phyloP scores from a whole-genome alignment of 352 stramenopile genomes.

The Globisporangium uncinulatum region DNA sequence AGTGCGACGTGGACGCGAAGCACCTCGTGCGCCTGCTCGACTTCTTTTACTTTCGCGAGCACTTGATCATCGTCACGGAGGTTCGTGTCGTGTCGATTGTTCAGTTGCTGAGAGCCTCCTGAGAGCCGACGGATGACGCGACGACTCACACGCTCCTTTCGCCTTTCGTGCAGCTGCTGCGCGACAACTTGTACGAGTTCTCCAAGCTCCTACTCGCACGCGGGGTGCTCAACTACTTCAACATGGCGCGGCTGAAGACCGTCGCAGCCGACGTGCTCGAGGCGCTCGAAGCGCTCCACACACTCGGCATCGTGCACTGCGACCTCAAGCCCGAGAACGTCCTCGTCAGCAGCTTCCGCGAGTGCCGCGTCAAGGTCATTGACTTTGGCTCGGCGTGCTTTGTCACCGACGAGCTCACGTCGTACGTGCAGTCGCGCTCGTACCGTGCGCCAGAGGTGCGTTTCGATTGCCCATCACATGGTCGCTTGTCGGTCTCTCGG shows the following conservation, averaged over 20 bases:
- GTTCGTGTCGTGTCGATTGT: slow-evolving; percentile 28
- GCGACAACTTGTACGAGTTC: slow-evolving; percentile 98
- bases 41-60: slow-evolving; percentile 93
- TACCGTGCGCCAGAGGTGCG: slow-evolving; percentile 95
- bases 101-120: not conserved
- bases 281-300: slow-evolving; percentile 80
- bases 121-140: not conserved
- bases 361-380: slow-evolving; percentile 95
- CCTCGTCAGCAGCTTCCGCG: slow-evolving; percentile 79
- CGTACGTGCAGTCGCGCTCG: slow-evolving; percentile 97
- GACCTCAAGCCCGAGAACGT: slow-evolving; percentile 99
- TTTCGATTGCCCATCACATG: too few relatives aligned
- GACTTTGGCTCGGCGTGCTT: slow-evolving; percentile 98
- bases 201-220: slow-evolving; percentile 76
- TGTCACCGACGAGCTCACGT: slow-evolving; percentile 92
- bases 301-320: slow-evolving; percentile 95
- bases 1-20: slow-evolving; percentile 87
- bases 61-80: slow-evolving; percentile 97
- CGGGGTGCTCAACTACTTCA: slow-evolving; percentile 93
- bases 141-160: too few relatives aligned
- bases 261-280: slow-evolving; percentile 96
- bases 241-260: slow-evolving; percentile 86
- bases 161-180: slow-evolving; percentile 61
- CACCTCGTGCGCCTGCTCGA: slow-evolving; percentile 93
- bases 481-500: slow-evolving; percentile 21